Conservation (phyloP, 371 early-diverging fungal species). For the Circinella umbellata region DNA sequence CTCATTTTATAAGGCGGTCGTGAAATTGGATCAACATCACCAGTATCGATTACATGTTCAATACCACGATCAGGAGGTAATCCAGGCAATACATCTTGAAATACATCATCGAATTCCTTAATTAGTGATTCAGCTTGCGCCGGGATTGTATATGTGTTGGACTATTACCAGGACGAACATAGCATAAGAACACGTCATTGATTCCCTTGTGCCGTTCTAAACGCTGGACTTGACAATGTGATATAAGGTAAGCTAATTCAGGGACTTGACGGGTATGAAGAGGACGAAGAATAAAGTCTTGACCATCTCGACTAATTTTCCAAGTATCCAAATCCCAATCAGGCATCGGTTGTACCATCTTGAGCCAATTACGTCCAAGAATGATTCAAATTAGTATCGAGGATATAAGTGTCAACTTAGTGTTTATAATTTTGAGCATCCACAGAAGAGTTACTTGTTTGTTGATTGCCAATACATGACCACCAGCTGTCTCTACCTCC, state of each 20-base stretch:
- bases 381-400: constrained; percentile 15
- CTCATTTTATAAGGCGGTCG: constrained; percentile 19
- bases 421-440: background rate
- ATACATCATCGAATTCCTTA: constrained; percentile 8
- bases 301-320: too few species aligned
- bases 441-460: background rate
- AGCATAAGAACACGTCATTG: background rate
- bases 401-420: background rate
- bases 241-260: background rate
- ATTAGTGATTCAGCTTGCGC: background rate
- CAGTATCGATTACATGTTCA: constrained; percentile 14
- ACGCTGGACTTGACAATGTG: constrained; percentile 9
- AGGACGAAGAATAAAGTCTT: too few species aligned
- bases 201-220: background rate
- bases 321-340: too few species aligned
- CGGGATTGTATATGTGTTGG: background rate
- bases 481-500: too few species aligned
- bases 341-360: too few species aligned
- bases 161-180: background rate
- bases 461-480: too few species aligned
- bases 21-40: constrained; percentile 13
- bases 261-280: too few species aligned
- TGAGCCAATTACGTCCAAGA: background rate
- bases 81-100: constrained; percentile 11
- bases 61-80: constrained; percentile 9